Conservation (phyloP, 768 basidiomycete genomes). For the Astraeus odoratus region DNA sequence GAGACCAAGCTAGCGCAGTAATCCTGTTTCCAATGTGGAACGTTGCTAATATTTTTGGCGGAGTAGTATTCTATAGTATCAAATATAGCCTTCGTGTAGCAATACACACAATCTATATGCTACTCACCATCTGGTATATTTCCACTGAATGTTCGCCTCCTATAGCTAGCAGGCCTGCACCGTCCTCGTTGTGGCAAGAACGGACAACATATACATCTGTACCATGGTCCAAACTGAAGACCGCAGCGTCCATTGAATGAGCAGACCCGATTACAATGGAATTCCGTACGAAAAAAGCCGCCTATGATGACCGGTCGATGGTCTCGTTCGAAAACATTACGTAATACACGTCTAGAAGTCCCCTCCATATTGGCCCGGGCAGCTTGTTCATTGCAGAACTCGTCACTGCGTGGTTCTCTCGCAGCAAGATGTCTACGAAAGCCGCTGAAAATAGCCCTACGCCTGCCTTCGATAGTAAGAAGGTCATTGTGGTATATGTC, state of each 20-base stretch:
- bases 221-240: slow-evolving; percentile 52
- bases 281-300: no score
- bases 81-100: slow-evolving; percentile 9
- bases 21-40: slow-evolving; percentile 68
- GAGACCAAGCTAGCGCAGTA: slow-evolving; percentile 76
- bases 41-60: slow-evolving; percentile 49
- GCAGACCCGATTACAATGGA: no score
- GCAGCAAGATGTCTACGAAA: background rate
- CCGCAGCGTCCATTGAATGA: slow-evolving; percentile 38
- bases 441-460: background rate
- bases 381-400: no score
- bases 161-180: slow-evolving; percentile 59
- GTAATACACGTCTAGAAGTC: no score
- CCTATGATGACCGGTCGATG: no score
- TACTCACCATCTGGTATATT: slow-evolving; percentile 55
- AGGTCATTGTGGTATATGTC: slow-evolving; percentile 89
- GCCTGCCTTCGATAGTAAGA: slow-evolving; percentile 52
- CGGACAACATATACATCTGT: slow-evolving; percentile 56
- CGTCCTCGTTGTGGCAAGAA: slow-evolving; percentile 59
- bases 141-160: slow-evolving; percentile 70
- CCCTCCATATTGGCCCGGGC: no score
- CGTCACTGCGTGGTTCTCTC: no score
- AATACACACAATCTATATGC: no score
- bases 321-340: no score
- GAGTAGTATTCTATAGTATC: slow-evolving; percentile 33